Evolutionary conservation across 1,284 basidiomycete species (phyloP), one percentile per base, ranked within the genome.

Genomic region (Cystobasidium sp.): DNA sequence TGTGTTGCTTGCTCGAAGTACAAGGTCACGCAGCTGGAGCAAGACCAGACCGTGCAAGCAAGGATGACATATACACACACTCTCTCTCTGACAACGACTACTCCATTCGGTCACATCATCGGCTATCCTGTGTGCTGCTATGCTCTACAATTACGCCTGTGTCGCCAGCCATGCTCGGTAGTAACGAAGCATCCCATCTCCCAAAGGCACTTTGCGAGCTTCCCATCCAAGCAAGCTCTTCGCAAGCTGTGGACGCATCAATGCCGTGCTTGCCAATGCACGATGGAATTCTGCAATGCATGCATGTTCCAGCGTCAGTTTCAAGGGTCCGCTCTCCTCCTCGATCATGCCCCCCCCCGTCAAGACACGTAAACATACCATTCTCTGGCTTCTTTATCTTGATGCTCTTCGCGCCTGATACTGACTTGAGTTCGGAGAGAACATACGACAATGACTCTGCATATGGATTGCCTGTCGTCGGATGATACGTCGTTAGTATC

Each of bases 221-320:
- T 78, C 78, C 86, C 87, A 87, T 0, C 84, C 86, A 0, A 86
- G 82, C 22, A 88, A 79, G 3, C 84, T 79, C 24, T 83, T 80
- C 0, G 82, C 86, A 7, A 87, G 82, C 58, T 84, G 84, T 0
- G 87, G 86, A n/a, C 84, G 82, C 1, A 77, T 63, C 16, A 77
- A 47, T 24, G 75, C 75, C 0, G 75, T 79, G 14, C 74, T 74
- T 6, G 69, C 49, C 68, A 76, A 75, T 4, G 77, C 80, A 14
- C 69, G 82, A 83, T 83, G 80, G 84, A 80, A 78, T 1, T 77
- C 63, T 75, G 59, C 22, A 0, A 62, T 8, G 22, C 3, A 43
- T 12, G 16, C 6, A 18, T 39, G n/a, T 14, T 14, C 68, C 14
- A 49, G n/a, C 0, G 46, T 43, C n/a, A 10, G 14, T 22, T 53